Percentiles rank a stretch among this genome's conserved stretches.
These are phyloP conservation scores for Beauveria pseudobassiana DNA, from an alignment of 2,329 filamentous ascomycete genomes.

Conservation along the genomic window DNA sequence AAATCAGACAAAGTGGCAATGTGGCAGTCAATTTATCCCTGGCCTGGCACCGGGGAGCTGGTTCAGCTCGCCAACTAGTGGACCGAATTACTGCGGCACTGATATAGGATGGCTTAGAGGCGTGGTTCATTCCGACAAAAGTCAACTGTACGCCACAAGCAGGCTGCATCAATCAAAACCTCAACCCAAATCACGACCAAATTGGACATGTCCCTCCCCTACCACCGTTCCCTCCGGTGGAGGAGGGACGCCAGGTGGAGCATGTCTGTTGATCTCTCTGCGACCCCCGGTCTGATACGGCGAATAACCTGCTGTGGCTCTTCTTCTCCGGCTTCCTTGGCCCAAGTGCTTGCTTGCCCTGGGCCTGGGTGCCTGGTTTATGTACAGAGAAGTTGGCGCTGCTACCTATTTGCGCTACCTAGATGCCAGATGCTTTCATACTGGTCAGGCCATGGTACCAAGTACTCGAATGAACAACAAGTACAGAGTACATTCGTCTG, in stretches of 20 bases:
- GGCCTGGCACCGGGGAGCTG: slow-evolving; percentile 9
- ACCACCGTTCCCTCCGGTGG: slow-evolving; percentile 4
- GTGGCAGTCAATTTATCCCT: background rate
- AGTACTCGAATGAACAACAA: background rate
- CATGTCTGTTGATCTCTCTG: slow-evolving; percentile 4
- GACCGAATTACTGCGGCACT: background rate
- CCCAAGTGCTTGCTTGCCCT: background rate
- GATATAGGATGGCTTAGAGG: slow-evolving; percentile 5
- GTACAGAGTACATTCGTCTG: background rate
- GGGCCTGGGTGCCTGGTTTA: background rate
- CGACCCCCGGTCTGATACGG: background rate
- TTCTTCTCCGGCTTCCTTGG: background rate
- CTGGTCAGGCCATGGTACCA: background rate
- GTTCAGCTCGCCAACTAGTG: slow-evolving; percentile 3
- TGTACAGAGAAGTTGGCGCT: background rate
- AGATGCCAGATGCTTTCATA: background rate
- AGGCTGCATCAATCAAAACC: background rate
- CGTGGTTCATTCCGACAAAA: slow-evolving; percentile 5
- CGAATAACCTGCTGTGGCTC: background rate
- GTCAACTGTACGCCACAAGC: slow-evolving; percentile 2
- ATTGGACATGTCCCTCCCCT: background rate
- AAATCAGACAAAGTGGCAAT: background rate
- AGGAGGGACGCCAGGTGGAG: slow-evolving; percentile 3
- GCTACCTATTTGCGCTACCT: background rate
- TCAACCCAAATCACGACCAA: background rate